These are phyloP conservation scores for Fraxinus paxiana DNA, from an alignment of 305 asterid genomes.

Conservation along the genomic window DNA sequence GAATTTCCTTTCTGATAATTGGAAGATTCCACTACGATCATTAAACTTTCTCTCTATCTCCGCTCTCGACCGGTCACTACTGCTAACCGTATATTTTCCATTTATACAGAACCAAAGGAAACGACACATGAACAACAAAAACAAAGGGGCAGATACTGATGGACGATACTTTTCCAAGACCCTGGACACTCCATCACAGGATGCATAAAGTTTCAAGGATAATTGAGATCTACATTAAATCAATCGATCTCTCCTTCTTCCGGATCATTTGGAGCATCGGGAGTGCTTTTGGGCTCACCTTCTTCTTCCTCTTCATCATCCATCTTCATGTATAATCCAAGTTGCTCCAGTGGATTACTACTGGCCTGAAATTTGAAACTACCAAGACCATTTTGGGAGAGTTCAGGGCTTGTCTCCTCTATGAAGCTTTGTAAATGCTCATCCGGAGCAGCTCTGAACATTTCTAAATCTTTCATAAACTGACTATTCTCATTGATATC, in stretches of 20 bases:
- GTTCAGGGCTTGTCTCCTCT: conserved; percentile 61
- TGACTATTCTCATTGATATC: conserved; percentile 64
- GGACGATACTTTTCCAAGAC: background rate
- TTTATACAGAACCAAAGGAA: background rate
- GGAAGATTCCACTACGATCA: background rate
- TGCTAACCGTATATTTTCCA: background rate
- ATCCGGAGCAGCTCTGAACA: conserved; percentile 55
- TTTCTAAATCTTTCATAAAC: conserved; percentile 65
- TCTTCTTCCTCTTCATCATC: conserved; percentile 81
- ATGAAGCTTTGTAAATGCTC: conserved; percentile 45
- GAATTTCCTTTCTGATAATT: background rate
- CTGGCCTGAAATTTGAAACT: conserved; percentile 58
- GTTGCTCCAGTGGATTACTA: conserved; percentile 68
- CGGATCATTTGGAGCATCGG: conserved; percentile 40
- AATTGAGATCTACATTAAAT: conserved; percentile 2
- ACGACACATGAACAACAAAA: background rate
- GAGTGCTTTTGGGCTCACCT: conserved; percentile 34
- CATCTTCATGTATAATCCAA: conserved; percentile 72
- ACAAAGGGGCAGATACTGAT: background rate
- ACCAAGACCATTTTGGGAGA: conserved; percentile 45
- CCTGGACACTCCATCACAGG: background rate
- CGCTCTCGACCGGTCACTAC: background rate
- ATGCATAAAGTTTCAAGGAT: background rate
- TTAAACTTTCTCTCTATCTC: background rate
- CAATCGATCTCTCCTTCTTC: conserved; percentile 73